Percentiles rank a stretch among this genome's conserved stretches.
These are phyloP conservation scores for Colletotrichum musicola DNA, from an alignment of 2,329 filamentous ascomycete genomes.

Conservation along the genomic window DNA sequence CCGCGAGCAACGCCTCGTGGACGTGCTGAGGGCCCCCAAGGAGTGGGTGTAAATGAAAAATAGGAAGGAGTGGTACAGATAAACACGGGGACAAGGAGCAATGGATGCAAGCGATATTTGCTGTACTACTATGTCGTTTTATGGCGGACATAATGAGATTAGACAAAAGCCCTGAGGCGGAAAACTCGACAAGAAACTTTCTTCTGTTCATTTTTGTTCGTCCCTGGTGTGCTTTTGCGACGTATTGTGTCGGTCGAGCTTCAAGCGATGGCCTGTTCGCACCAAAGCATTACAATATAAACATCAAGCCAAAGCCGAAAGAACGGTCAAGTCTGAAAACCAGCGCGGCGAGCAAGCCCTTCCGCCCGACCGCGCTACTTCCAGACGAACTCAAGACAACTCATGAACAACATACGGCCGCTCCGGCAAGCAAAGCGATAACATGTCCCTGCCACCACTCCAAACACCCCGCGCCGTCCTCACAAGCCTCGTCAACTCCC, in stretches of 20 bases:
- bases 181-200: constrained; percentile 29
- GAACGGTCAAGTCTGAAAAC: too few relatives aligned
- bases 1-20: constrained; percentile 83
- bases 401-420: neutral
- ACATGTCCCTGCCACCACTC: constrained; percentile 7
- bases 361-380: too few relatives aligned
- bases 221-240: neutral
- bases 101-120: constrained; percentile 27
- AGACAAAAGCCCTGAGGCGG: constrained; percentile 39
- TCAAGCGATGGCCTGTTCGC: too few relatives aligned
- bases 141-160: constrained; percentile 36
- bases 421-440: neutral
- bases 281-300: too few relatives aligned
- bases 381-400: too few relatives aligned
- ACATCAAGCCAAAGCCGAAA: too few relatives aligned
- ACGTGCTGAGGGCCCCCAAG: constrained; percentile 74
- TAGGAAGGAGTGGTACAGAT: constrained; percentile 6
- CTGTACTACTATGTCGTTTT: constrained; percentile 32
- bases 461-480: constrained; percentile 59
- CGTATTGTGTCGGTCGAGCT: too few relatives aligned
- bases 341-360: too few relatives aligned
- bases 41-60: constrained; percentile 70
- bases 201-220: constrained; percentile 9
- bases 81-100: constrained; percentile 13
- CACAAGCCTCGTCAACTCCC: constrained; percentile 61